Percentiles rank a stretch among this genome's conserved stretches.
Evolutionary conservation across 371 early-diverging fungal genomes (phyloP).

Genomic region (Umbelopsis sp.): DNA sequence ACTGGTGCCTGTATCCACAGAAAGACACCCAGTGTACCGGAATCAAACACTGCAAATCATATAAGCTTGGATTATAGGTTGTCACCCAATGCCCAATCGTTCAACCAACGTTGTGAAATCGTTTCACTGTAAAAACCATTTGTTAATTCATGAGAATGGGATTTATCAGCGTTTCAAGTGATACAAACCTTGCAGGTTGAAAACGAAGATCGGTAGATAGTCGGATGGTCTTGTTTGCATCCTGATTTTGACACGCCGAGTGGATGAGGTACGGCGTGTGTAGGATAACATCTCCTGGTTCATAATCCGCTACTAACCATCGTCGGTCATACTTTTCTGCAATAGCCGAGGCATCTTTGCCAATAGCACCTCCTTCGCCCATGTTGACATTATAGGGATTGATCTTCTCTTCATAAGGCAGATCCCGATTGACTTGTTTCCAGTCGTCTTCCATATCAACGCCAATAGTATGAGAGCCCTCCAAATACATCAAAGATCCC

Average conservation of each 20-base stretch:
- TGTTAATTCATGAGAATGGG: too few species aligned
- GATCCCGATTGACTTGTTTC: background rate
- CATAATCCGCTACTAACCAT: conserved; percentile 5
- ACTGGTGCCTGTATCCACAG: too few species aligned
- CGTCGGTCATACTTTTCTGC: conserved; percentile 4
- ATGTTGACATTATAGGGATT: conserved; percentile 10
- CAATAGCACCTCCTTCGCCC: conserved; percentile 16
- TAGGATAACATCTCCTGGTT: conserved; percentile 7
- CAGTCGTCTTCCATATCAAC: conserved; percentile 4
- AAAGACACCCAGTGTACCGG: too few species aligned
- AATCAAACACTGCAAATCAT: background rate
- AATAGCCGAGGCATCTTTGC: background rate
- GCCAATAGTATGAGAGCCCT: background rate
- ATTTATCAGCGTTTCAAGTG: too few species aligned
- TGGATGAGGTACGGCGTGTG: conserved; percentile 5
- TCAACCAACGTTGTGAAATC: conserved; percentile 7
- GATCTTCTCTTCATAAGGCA: background rate
- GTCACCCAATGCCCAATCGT: conserved; percentile 2
- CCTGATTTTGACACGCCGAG: conserved; percentile 11
- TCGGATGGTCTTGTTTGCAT: background rate
- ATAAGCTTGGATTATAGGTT: background rate
- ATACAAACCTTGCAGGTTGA: conserved; percentile 5
- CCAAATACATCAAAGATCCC: conserved; percentile 14
- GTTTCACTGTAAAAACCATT: background rate
- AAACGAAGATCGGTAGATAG: background rate